Evolutionary conservation across 2,329 filamentous ascomycete species (phyloP), one percentile per base, ranked within the genome.

Genomic region (Calonectria hawksworthii): DNA sequence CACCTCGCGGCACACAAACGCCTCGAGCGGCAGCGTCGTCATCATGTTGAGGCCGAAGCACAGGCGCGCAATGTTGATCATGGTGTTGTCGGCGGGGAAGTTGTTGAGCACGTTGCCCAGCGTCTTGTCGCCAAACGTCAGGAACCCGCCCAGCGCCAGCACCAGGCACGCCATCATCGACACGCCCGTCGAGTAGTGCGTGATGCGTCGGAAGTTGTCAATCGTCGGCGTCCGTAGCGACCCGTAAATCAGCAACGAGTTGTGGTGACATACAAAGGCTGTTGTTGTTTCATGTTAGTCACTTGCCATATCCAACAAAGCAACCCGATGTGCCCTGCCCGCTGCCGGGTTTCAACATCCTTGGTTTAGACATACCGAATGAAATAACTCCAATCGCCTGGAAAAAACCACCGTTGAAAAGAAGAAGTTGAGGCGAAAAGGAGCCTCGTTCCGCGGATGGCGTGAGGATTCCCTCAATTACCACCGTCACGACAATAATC

Each of bases 1-100:
- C 77, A 98, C 96, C 86, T 98, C 97, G 82, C 97, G 92, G 86
- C 97, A 99, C 70, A 99, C 97, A 84, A 99, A 99, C 21, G 96
- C 96, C 88, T 99, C 97, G 74, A 99, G 93, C 0, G 97, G 97
- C 44, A 99, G 89, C 2, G 97, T 99, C 18, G 97, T 98, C 81
- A 99, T 92, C 97, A 99, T 99, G 89, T 99, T 99, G 78, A 99
- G 91, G 2, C 97, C 97, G 83, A 99, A 99, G 86, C 95, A 98
- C 66, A 99, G 90, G 68, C 97, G 94, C 28, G 97, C 97, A 73
- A 99, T 90, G 85, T 98, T 99, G 83, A 99, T 96, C 92, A 99
- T 94, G 80, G 93, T 90, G 85, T 98, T 99, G 86, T 98, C 93
- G 26, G 93, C 89, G 2, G 96, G 94, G 83, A 99, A 99, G 87